These are phyloP conservation scores for Aspergillus biplanus DNA, from an alignment of 495 filamentous ascomycete genomes.

Conservation along the genomic window DNA sequence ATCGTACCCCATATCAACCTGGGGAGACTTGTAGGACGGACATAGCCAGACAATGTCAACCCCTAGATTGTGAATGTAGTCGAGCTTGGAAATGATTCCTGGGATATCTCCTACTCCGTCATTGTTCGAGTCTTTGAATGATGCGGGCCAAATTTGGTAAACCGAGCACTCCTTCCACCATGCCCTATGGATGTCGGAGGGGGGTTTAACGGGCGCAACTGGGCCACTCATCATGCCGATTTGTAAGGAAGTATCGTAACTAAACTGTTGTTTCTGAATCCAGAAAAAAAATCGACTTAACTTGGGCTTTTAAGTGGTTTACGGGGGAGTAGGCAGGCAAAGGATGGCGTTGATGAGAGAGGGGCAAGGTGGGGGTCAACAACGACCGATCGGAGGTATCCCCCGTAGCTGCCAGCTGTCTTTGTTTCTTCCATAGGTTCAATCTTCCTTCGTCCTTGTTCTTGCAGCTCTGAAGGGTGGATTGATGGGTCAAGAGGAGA, in stretches of 20 bases:
- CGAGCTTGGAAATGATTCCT: slow-evolving; percentile 66
- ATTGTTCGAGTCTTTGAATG: slow-evolving; percentile 67
- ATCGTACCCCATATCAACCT: slow-evolving; percentile 66
- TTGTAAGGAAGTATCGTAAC: background rate
- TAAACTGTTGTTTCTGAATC: background rate
- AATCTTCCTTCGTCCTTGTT: background rate
- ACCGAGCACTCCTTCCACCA: slow-evolving; percentile 63
- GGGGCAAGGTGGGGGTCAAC: slow-evolving; percentile 8
- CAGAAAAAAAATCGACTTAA: background rate
- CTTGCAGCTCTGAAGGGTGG: slow-evolving; percentile 3
- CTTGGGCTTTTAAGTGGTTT: background rate
- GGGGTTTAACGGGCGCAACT: slow-evolving; percentile 23
- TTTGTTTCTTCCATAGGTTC: slow-evolving; percentile 1
- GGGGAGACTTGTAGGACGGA: slow-evolving; percentile 68
- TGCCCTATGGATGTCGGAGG: slow-evolving; percentile 43
- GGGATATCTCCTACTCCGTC: slow-evolving; percentile 71
- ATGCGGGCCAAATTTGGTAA: slow-evolving; percentile 73
- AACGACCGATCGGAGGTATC: background rate
- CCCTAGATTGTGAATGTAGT: slow-evolving; percentile 65
- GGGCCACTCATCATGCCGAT: slow-evolving; percentile 9
- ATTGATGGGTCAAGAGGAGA: background rate
- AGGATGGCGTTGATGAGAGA: background rate
- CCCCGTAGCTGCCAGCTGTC: slow-evolving; percentile 2
- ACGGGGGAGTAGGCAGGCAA: background rate
- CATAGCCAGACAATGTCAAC: slow-evolving; percentile 71